Percentiles rank a stretch among this genome's conserved stretches.
These are phyloP conservation scores for Fagus crenata DNA, from an alignment of 306 rosid species.

Conservation along the genomic window DNA sequence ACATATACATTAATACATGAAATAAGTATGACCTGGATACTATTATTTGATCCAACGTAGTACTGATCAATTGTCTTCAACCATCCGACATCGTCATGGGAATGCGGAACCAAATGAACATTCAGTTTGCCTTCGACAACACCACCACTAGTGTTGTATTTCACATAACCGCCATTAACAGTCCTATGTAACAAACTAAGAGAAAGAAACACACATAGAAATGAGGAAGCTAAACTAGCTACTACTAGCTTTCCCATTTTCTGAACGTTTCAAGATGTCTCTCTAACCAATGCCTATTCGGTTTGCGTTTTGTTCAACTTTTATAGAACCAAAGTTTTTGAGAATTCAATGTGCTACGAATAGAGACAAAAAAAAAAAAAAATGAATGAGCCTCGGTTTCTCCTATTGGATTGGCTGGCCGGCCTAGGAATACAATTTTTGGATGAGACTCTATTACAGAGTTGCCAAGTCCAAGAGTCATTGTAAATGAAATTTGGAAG, in stretches of 20 bases:
- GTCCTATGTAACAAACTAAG: slow-evolving; percentile 33
- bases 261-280: background rate
- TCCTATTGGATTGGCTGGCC: no score
- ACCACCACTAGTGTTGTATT: slow-evolving; percentile 53
- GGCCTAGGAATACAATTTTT: no score
- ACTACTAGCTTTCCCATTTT: slow-evolving; percentile 32
- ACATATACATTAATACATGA: background rate
- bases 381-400: no score
- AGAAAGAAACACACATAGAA: slow-evolving; percentile 24
- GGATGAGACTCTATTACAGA: no score
- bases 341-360: no score
- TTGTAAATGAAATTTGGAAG: no score
- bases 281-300: background rate
- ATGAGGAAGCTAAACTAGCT: background rate
- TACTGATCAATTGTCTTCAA: slow-evolving; percentile 83
- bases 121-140: slow-evolving; percentile 70
- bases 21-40: slow-evolving; percentile 54
- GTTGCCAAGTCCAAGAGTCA: no score
- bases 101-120: slow-evolving; percentile 80
- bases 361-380: no score
- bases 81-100: slow-evolving; percentile 96
- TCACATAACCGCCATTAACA: slow-evolving; percentile 38
- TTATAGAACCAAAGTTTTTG: background rate
- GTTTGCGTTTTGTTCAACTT: background rate
- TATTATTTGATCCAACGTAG: slow-evolving; percentile 78